These are phyloP conservation scores for Trichoderma sp. DNA, from an alignment of 2,329 filamentous ascomycete species.

Conservation along the genomic window DNA sequence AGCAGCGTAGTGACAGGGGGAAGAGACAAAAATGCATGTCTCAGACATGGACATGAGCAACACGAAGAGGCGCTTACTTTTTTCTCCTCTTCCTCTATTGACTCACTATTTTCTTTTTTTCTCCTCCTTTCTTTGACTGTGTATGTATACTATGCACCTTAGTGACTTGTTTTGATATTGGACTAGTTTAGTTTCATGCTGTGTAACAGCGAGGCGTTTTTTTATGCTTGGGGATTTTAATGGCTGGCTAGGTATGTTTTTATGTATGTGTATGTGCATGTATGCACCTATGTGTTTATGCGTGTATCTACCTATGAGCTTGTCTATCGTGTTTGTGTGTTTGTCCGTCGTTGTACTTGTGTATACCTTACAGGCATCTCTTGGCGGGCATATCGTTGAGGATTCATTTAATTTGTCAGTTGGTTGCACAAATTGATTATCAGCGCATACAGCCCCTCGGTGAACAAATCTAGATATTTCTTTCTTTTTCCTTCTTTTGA, in stretches of 20 bases:
- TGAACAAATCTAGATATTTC: neutral
- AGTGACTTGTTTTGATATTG: neutral
- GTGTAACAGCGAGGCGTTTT: neutral
- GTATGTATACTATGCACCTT: neutral
- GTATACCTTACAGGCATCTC: no score
- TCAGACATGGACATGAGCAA: neutral
- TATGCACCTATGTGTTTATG: no score
- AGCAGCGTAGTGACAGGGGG: neutral
- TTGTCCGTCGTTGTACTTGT: no score
- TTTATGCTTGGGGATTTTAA: neutral
- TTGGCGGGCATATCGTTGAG: neutral
- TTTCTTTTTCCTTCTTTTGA: neutral
- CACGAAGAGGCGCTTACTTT: neutral
- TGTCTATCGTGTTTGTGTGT: no score
- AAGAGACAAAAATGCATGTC: neutral
- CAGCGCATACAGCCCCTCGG: neutral
- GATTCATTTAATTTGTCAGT: neutral
- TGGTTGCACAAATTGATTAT: neutral
- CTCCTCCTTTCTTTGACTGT: neutral
- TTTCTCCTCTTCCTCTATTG: neutral
- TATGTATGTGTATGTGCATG: neutral
- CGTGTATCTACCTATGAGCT: no score
- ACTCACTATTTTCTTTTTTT: neutral
- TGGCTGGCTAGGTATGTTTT: neutral
- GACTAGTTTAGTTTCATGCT: neutral